phyloP scores from a whole-genome alignment of 805 yeast species.

The Yamadazyma scolyti region DNA sequence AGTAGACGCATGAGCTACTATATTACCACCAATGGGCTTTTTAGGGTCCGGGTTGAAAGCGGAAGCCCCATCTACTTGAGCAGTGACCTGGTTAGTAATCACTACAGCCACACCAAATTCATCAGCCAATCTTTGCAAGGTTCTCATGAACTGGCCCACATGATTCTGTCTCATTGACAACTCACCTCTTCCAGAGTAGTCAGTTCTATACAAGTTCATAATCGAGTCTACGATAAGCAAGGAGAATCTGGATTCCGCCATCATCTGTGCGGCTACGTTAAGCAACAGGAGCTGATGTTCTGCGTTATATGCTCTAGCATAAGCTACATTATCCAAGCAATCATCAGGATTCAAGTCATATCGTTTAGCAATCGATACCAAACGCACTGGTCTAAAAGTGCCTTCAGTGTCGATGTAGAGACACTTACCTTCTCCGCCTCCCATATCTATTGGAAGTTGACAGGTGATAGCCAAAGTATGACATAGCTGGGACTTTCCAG shows the following conservation, averaged over 20 bases:
- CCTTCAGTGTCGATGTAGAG: conserved; percentile 96
- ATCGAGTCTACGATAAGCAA: conserved; percentile 92
- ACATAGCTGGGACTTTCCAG: conserved; percentile 96
- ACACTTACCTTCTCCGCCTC: conserved; percentile 98
- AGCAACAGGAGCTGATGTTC: conserved; percentile 89
- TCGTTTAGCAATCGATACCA: conserved; percentile 85
- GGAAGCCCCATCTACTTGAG: conserved; percentile 87
- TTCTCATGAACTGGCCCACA: conserved; percentile 89
- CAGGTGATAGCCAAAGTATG: conserved; percentile 97
- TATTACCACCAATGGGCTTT: conserved; percentile 98
- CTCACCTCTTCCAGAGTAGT: conserved; percentile 93
- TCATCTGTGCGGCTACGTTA: conserved; percentile 90
- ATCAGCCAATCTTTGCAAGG: conserved; percentile 89
- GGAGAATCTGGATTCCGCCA: conserved; percentile 91
- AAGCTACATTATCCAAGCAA: conserved; percentile 95
- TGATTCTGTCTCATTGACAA: conserved; percentile 91
- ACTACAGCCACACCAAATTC: conserved; percentile 97
- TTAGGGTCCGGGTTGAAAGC: conserved; percentile 93
- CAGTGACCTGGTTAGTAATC: conserved; percentile 90
- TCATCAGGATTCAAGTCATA: conserved; percentile 90
- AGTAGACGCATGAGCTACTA: conserved; percentile 94
- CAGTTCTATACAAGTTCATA: conserved; percentile 95
- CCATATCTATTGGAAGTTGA: conserved; percentile 93
- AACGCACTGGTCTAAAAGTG: conserved; percentile 88
- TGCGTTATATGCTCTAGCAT: conserved; percentile 95